Evolutionary conservation across 257 asterid genomes (phyloP).

Genomic region (Linderniella brevidens): DNA sequence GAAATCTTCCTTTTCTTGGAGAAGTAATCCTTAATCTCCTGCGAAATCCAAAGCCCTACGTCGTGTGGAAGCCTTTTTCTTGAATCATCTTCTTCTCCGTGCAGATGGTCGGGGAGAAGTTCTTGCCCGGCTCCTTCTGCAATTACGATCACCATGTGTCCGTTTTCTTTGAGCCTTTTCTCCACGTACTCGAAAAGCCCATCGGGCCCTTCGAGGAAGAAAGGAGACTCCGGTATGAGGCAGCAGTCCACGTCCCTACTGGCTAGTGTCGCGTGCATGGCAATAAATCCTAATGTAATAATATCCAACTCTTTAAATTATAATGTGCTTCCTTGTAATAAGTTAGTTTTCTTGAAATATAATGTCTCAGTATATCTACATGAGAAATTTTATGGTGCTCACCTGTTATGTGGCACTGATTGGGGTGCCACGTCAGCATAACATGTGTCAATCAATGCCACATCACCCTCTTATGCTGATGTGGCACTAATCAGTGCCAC

Average conservation of each 20-base stretch:
- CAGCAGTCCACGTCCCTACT: constrained; percentile 93
- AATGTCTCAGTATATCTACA: not conserved
- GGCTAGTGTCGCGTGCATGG: constrained; percentile 90
- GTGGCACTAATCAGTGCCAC: too few species aligned
- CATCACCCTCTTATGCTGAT: too few species aligned
- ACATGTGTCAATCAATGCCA: too few species aligned
- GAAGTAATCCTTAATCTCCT: constrained; percentile 64
- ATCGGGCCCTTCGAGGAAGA: constrained; percentile 67
- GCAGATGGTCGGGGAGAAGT: constrained; percentile 43
- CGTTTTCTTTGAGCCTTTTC: constrained; percentile 54
- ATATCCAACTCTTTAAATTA: too few species aligned
- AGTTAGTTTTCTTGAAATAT: not conserved
- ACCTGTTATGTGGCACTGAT: too few species aligned
- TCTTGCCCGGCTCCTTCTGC: constrained; percentile 99
- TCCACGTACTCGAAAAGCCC: constrained; percentile 74
- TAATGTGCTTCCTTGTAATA: not conserved
- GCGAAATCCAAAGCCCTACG: constrained; percentile 82
- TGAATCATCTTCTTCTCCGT: constrained; percentile 46
- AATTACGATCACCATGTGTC: constrained; percentile 87
- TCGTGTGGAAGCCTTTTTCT: constrained; percentile 76
- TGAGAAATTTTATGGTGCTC: too few species aligned
- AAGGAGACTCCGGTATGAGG: constrained; percentile 91
- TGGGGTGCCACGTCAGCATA: too few species aligned
- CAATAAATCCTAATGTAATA: constrained; percentile 52
- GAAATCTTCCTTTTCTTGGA: constrained; percentile 43